These are phyloP conservation scores for Curvularia eragrostidis DNA, from an alignment of 2,329 filamentous ascomycete species.

Conservation along the genomic window DNA sequence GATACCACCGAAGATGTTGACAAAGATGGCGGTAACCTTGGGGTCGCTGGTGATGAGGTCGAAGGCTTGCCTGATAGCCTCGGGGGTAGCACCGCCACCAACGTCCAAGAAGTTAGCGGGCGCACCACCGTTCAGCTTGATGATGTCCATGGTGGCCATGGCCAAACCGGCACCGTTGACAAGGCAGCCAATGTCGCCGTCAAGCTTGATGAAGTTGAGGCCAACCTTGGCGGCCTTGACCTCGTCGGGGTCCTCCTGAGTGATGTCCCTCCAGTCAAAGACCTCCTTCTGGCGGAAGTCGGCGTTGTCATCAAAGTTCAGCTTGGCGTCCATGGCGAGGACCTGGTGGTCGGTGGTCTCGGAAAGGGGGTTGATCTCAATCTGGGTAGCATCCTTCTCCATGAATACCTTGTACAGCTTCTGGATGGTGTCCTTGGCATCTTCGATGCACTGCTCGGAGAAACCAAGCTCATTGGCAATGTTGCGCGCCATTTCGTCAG, in stretches of 20 bases:
- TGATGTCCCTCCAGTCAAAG: constrained; percentile 90
- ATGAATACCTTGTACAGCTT: constrained; percentile 99
- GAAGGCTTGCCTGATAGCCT: constrained; percentile 96
- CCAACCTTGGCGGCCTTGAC: constrained; percentile 92
- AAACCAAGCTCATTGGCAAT: constrained; percentile 94
- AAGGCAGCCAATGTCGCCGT: constrained; percentile 98
- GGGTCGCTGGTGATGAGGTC: constrained; percentile 98
- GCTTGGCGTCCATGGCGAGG: constrained; percentile 99
- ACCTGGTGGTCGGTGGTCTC: constrained; percentile 99
- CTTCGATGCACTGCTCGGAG: constrained; percentile 95
- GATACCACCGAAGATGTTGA: constrained; percentile 99
- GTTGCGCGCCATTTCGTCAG: constrained; percentile 88
- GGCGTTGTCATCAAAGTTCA: constrained; percentile 98
- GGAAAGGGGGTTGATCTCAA: constrained; percentile 98
- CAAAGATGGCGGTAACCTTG: constrained; percentile 98
- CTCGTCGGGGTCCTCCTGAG: constrained; percentile 96
- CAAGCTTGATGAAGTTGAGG: constrained; percentile 99
- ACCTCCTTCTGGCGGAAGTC: constrained; percentile 98
- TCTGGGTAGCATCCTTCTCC: constrained; percentile 98
- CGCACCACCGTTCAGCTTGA: constrained; percentile 96
- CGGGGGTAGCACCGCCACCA: constrained; percentile 93
- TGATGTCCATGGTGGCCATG: constrained; percentile 99
- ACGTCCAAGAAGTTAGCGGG: constrained; percentile 99
- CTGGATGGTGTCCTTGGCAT: constrained; percentile 95
- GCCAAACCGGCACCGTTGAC: constrained; percentile 99